Evolutionary conservation across 495 filamentous ascomycete genomes (phyloP), one percentile per base, ranked within the genome.

Genomic region (Rhizodiscina lignyota): DNA sequence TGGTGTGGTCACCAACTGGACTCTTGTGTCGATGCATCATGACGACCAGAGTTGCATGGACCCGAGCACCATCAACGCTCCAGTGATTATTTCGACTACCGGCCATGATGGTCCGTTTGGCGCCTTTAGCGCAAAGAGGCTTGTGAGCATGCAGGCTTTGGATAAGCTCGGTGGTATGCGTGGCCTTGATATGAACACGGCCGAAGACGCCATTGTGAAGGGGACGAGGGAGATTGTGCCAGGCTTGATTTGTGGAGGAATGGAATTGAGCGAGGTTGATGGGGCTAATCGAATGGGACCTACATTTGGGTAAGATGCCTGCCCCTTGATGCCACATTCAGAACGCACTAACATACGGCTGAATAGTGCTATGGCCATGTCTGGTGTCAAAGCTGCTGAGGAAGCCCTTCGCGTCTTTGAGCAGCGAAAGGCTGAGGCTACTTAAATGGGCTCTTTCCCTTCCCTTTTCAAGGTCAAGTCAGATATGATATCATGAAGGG

Each of bases 31-130:
- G 38, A 80, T 89, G 64, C 81, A 93, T 58, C 84, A 92, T 54
- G 80, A 85, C 54, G 82, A 86, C 59, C 83, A 89, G 62, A 77
- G 69, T 40, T 89, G 83, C 75, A 91, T 89, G 82, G 84, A 93
- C 55, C 84, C 84, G 42, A 93, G 85, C 67, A 91, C 83, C 53
- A 85, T 93, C 67, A 91, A 91, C 51, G 79, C 81, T 2, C 81
- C 83, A 2, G 53, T 93, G 37, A 62, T 89, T 42, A 77, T 93
- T 57, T 79, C 72, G 38, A 91, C 83, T 27, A 91, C 84, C 6
- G 84, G 84, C 22, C 84, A 93, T 45, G 84, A 93, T 42, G 84
- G 82, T 4, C 84, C 84, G 11, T 87, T 87, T 50, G 84, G 84
- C 37, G 84, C 84, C 27, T 93, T 93, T 68, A 72, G 63, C 40